phyloP scores from a whole-genome alignment of 1,139 yeast species.

The Eremothecium sinecaudum region DNA sequence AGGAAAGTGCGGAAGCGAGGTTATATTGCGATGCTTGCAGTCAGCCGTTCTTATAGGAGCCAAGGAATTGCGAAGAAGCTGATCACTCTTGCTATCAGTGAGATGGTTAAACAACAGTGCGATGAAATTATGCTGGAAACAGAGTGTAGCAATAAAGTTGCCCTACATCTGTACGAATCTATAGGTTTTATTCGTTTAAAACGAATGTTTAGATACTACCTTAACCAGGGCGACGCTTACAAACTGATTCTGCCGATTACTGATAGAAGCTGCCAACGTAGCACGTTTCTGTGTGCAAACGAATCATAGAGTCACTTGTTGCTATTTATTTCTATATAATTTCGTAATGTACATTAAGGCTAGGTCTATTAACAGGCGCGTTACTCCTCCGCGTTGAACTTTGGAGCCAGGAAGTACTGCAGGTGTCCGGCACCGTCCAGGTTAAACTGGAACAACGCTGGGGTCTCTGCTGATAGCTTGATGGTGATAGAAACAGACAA shows the following conservation, averaged over 20 bases:
- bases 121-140: slow-evolving; percentile 91
- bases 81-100: slow-evolving; percentile 54
- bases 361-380: neutral
- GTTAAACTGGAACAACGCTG: slow-evolving; percentile 89
- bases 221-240: slow-evolving; percentile 89
- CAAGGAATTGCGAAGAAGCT: slow-evolving; percentile 70
- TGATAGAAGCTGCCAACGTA: slow-evolving; percentile 38
- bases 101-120: slow-evolving; percentile 52
- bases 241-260: slow-evolving; percentile 64
- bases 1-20: slow-evolving; percentile 66
- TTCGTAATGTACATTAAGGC: neutral
- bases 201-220: slow-evolving; percentile 73
- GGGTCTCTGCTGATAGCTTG: slow-evolving; percentile 83
- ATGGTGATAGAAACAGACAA: slow-evolving; percentile 70
- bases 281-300: slow-evolving; percentile 31
- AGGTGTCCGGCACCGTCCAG: slow-evolving; percentile 78
- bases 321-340: neutral
- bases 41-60: slow-evolving; percentile 61
- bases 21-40: slow-evolving; percentile 93
- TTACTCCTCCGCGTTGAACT: slow-evolving; percentile 82
- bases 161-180: slow-evolving; percentile 69
- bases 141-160: slow-evolving; percentile 73
- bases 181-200: slow-evolving; percentile 80
- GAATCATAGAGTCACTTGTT: neutral
- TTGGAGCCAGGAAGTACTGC: slow-evolving; percentile 95